Conservation (phyloP, 805 yeast species). For the Lipomyces starkeyi region DNA sequence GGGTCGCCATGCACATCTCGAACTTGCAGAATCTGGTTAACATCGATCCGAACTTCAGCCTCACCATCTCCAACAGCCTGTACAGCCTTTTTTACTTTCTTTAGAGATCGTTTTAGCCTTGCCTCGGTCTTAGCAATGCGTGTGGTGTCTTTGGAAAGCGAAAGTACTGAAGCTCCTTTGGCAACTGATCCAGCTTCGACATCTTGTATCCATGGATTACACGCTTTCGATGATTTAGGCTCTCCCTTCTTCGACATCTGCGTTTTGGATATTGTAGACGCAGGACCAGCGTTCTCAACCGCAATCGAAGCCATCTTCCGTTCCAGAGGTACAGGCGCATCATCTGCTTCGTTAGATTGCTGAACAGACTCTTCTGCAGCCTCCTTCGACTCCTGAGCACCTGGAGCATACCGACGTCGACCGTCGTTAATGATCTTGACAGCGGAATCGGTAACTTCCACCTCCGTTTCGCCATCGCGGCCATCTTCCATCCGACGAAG, state of each 20-base stretch:
- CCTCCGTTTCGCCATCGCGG: conserved; percentile 50
- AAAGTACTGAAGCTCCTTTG: conserved; percentile 55
- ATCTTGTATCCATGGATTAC: conserved; percentile 48
- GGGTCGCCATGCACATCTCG: conserved; percentile 53
- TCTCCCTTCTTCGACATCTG: conserved; percentile 6
- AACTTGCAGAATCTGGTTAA: conserved; percentile 58
- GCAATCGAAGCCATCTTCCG: conserved; percentile 19
- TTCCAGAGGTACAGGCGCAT: conserved; percentile 13
- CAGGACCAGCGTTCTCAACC: conserved; percentile 5
- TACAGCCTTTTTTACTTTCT: conserved; percentile 44
- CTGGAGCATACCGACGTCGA: conserved; percentile 79
- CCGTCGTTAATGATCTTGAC: conserved; percentile 66
- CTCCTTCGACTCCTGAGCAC: conserved; percentile 51
- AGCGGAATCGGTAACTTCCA: conserved; percentile 52
- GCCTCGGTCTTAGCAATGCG: conserved; percentile 52
- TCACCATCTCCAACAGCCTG: conserved; percentile 38
- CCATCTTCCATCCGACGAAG: conserved; percentile 58
- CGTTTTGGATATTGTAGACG: conserved; percentile 8
- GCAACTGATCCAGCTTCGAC: conserved; percentile 52
- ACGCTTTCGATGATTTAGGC: conserved; percentile 30
- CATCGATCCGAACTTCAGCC: conserved; percentile 42
- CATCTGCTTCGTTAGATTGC: conserved; percentile 34
- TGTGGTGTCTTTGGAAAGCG: conserved; percentile 59
- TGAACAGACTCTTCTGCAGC: conserved; percentile 34
- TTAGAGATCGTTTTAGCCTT: conserved; percentile 40